Percentiles rank a stretch among this genome's conserved stretches.
phyloP scores from a whole-genome alignment of 2,329 filamentous ascomycete species.

The Diaporthe citriasiana region DNA sequence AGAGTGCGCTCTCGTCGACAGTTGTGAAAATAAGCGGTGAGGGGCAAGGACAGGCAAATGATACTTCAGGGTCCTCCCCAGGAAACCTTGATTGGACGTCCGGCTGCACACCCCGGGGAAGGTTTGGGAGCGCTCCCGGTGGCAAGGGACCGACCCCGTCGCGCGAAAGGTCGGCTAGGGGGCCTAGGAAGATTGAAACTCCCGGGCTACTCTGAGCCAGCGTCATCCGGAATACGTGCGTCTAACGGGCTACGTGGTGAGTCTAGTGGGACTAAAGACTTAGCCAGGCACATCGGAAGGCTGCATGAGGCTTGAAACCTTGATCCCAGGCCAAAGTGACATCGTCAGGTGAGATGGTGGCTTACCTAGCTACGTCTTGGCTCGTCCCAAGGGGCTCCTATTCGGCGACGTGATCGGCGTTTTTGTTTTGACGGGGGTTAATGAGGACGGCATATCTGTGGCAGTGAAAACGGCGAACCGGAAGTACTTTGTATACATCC shows the following conservation, averaged over 20 bases:
- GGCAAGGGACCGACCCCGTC: slow-evolving; percentile 2
- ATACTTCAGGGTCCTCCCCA: slow-evolving; percentile 9
- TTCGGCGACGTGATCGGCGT: slow-evolving; percentile 21
- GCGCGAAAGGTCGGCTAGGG: slow-evolving; percentile 12
- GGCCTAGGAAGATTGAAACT: neutral
- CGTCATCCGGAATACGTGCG: slow-evolving; percentile 2
- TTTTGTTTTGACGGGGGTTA: neutral
- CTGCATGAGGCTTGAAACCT: slow-evolving; percentile 19
- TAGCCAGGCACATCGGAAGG: slow-evolving; percentile 24
- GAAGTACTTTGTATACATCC: neutral
- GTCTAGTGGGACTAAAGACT: neutral
- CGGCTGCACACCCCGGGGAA: slow-evolving; percentile 29
- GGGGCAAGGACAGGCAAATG: neutral
- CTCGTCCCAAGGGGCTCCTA: neutral
- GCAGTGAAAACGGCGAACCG: slow-evolving; percentile 3
- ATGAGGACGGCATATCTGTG: slow-evolving; percentile 15
- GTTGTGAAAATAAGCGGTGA: slow-evolving; percentile 26
- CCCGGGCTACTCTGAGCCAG: neutral
- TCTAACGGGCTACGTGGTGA: slow-evolving; percentile 7
- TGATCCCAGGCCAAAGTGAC: slow-evolving; percentile 10
- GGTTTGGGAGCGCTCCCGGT: slow-evolving; percentile 14
- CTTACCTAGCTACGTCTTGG: slow-evolving; percentile 1
- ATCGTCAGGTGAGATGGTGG: slow-evolving; percentile 27
- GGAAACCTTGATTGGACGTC: slow-evolving; percentile 11
- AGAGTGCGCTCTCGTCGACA: neutral